A percentile compares a stretch with the other conserved stretches of the same genome.
phyloP scores from a whole-genome alignment of 768 basidiomycete genomes.

The Melanogaster broomeanus region DNA sequence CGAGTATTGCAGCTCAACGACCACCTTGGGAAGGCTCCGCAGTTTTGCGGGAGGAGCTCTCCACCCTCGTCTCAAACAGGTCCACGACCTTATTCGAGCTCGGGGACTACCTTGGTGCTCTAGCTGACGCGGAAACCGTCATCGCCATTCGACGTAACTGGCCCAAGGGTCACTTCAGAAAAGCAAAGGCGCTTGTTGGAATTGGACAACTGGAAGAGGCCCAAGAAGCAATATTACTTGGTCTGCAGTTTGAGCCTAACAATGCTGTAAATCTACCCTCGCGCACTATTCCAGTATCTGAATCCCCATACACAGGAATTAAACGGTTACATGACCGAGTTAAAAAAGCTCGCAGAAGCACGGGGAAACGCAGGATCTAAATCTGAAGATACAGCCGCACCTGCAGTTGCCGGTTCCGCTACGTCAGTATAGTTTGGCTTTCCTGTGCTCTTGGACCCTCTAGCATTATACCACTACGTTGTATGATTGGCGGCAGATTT shows the following conservation, averaged over 20 bases:
- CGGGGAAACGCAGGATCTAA: slow-evolving; percentile 5
- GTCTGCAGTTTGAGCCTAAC: slow-evolving; percentile 81
- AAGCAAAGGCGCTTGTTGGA: slow-evolving; percentile 83
- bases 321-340: slow-evolving; percentile 33
- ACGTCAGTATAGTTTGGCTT: slow-evolving; percentile 13
- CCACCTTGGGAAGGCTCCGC: slow-evolving; percentile 89
- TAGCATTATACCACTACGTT: slow-evolving; percentile 3
- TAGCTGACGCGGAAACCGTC: slow-evolving; percentile 91
- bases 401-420: background rate
- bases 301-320: slow-evolving; percentile 26
- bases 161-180: slow-evolving; percentile 96
- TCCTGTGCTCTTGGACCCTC: background rate
- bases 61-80: slow-evolving; percentile 88
- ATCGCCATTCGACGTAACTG: slow-evolving; percentile 82
- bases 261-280: slow-evolving; percentile 45
- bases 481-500: slow-evolving; percentile 8
- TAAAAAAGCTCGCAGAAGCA: slow-evolving; percentile 24
- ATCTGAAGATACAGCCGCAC: background rate
- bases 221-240: slow-evolving; percentile 76
- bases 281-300: background rate
- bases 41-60: slow-evolving; percentile 86
- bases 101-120: slow-evolving; percentile 72
- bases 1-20: slow-evolving; percentile 73
- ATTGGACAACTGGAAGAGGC: slow-evolving; percentile 73
- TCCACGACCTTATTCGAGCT: slow-evolving; percentile 83